Percentiles rank a stretch among this genome's conserved stretches.
phyloP scores from a whole-genome alignment of 2,329 filamentous ascomycete genomes.

The Lachnellula suecica region DNA sequence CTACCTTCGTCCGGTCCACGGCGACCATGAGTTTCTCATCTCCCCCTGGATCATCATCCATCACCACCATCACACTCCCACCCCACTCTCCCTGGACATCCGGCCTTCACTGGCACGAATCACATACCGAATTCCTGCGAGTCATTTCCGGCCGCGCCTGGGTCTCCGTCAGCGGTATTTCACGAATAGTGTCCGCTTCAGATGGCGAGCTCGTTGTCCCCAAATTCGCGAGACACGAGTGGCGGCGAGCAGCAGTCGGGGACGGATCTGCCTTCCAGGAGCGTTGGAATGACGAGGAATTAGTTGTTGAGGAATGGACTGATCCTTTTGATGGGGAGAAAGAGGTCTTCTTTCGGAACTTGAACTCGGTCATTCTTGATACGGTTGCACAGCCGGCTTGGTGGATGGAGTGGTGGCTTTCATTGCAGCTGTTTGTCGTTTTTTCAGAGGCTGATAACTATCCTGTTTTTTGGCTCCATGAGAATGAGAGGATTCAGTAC shows the following conservation, averaged over 20 bases:
- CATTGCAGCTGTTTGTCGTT: conserved; percentile 11
- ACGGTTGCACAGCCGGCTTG: neutral
- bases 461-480: conserved; percentile 6
- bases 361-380: conserved; percentile 15
- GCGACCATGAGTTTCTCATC: conserved; percentile 13
- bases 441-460: conserved; percentile 17
- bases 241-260: conserved; percentile 7
- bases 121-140: conserved; percentile 19
- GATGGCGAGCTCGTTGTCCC: conserved; percentile 14
- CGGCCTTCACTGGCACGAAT: conserved; percentile 20
- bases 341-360: conserved; percentile 21
- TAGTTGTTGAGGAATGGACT: conserved; percentile 20
- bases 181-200: conserved; percentile 1
- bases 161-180: conserved; percentile 10
- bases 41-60: conserved; percentile 8
- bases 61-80: conserved; percentile 15
- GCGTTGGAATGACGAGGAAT: neutral
- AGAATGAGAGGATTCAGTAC: neutral
- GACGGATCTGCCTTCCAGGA: neutral
- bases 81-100: conserved; percentile 16
- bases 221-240: conserved; percentile 14
- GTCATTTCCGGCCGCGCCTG: conserved; percentile 13
- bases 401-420: conserved; percentile 8
- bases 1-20: conserved; percentile 8
- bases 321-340: conserved; percentile 19